A percentile compares a stretch with the other conserved stretches of the same genome.
Evolutionary conservation across 352 stramenopile genomes (phyloP).

Genomic region (Phytophthora lateralis): DNA sequence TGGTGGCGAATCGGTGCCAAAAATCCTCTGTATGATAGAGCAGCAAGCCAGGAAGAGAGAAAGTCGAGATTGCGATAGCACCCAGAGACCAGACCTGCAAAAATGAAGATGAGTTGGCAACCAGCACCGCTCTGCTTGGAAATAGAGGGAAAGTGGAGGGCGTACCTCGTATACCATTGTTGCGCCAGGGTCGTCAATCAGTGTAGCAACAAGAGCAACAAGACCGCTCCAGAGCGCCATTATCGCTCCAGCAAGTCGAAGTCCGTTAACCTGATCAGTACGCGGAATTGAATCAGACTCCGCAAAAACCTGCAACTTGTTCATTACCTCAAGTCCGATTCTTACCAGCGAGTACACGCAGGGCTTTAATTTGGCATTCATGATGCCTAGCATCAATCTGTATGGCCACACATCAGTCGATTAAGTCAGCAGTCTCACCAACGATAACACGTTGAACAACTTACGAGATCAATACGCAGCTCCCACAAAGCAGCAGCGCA

Average conservation of each 20-base stretch:
- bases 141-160: not conserved
- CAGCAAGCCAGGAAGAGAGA: slow-evolving; percentile 44
- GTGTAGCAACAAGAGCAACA: slow-evolving; percentile 38
- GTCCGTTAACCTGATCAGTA: slow-evolving; percentile 48
- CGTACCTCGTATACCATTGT: slow-evolving; percentile 54
- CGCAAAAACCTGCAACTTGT: not conserved
- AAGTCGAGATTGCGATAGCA: slow-evolving; percentile 47
- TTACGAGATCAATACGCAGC: slow-evolving; percentile 39
- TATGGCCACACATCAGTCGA: not conserved
- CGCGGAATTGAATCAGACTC: not conserved
- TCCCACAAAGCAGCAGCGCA: slow-evolving; percentile 36
- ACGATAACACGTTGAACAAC: not conserved
- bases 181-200: slow-evolving; percentile 48
- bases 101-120: not conserved
- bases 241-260: slow-evolving; percentile 50
- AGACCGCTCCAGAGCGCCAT: slow-evolving; percentile 50
- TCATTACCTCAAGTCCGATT: not conserved
- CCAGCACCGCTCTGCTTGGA: not conserved
- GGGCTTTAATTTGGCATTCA: slow-evolving; percentile 55
- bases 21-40: slow-evolving; percentile 61
- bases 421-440: not conserved
- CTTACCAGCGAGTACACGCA: slow-evolving; percentile 54
- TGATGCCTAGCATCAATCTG: slow-evolving; percentile 32
- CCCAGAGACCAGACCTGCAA: slow-evolving; percentile 61
- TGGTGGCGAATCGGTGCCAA: slow-evolving; percentile 41